Conservation (phyloP, 1,284 basidiomycete species). For the Trichosporon asahii region DNA sequence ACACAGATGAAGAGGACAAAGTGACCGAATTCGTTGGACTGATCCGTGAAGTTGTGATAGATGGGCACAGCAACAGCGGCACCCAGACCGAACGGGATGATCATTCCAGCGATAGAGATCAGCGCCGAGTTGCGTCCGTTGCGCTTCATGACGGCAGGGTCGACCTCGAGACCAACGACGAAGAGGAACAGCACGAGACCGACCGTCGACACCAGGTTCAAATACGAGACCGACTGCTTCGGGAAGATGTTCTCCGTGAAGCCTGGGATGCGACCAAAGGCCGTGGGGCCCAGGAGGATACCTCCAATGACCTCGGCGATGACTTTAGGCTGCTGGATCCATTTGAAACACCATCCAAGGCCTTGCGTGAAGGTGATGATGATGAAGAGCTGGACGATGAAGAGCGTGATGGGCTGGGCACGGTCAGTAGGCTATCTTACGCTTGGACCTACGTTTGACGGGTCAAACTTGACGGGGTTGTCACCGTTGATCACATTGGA, state of each 20-base stretch:
- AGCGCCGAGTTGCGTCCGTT: conserved; percentile 64
- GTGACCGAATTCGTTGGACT: conserved; percentile 63
- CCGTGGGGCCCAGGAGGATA: conserved; percentile 71
- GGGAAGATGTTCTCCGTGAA: conserved; percentile 85
- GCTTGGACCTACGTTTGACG: conserved; percentile 53
- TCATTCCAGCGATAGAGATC: conserved; percentile 63
- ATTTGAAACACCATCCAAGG: conserved; percentile 61
- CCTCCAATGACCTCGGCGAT: conserved; percentile 85
- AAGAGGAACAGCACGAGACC: conserved; percentile 90
- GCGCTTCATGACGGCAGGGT: conserved; percentile 69
- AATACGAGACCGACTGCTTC: conserved; percentile 64
- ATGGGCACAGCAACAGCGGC: conserved; percentile 74
- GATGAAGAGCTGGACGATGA: conserved; percentile 65
- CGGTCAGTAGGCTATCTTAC: neutral
- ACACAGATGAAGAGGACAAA: conserved; percentile 94
- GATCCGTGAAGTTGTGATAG: conserved; percentile 72
- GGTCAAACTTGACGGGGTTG: conserved; percentile 55
- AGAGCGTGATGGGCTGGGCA: conserved; percentile 67
- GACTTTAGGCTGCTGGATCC: conserved; percentile 76
- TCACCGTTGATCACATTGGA: conserved; percentile 17
- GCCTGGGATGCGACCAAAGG: conserved; percentile 66
- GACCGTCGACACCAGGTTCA: conserved; percentile 86
- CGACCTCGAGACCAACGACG: conserved; percentile 88
- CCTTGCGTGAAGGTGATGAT: conserved; percentile 73
- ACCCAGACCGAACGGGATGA: conserved; percentile 79